These are phyloP conservation scores for Botryosphaeria dothidea DNA, from an alignment of 2,329 filamentous ascomycete genomes.

Conservation along the genomic window DNA sequence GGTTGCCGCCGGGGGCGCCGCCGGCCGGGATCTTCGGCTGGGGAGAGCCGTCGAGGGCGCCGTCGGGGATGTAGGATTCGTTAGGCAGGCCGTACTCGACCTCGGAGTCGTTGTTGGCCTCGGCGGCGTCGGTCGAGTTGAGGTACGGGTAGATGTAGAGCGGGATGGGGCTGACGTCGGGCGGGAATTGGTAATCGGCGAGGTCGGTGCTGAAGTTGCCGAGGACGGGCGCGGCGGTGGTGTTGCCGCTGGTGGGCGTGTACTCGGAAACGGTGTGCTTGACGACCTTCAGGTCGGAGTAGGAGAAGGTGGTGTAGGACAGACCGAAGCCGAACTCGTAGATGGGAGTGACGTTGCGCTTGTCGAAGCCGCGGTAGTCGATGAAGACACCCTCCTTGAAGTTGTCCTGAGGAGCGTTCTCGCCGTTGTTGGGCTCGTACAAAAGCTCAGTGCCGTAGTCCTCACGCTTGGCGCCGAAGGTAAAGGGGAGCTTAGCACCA, in stretches of 20 bases:
- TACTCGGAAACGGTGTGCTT: conserved; percentile 56
- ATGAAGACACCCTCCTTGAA: conserved; percentile 80
- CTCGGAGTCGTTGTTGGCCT: conserved; percentile 57
- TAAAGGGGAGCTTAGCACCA: conserved; percentile 76
- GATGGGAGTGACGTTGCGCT: conserved; percentile 63
- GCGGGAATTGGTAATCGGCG: conserved; percentile 69
- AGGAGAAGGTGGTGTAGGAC: conserved; percentile 77
- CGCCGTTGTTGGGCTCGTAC: conserved; percentile 69
- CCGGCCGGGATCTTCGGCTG: conserved; percentile 63
- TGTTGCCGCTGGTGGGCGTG: conserved; percentile 62
- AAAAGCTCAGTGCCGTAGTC: conserved; percentile 71
- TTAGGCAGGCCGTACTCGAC: conserved; percentile 60
- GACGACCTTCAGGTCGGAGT: conserved; percentile 65
- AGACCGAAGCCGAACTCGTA: conserved; percentile 83
- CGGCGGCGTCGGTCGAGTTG: conserved; percentile 60
- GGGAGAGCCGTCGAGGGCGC: conserved; percentile 56
- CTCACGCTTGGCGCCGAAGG: conserved; percentile 67
- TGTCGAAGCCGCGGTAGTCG: conserved; percentile 77
- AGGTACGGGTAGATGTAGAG: conserved; percentile 73
- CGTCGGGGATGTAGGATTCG: conserved; percentile 59
- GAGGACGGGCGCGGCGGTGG: conserved; percentile 63
- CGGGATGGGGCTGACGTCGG: conserved; percentile 53
- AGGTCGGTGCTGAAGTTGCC: conserved; percentile 65
- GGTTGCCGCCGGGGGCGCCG: conserved; percentile 63
- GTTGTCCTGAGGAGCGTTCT: conserved; percentile 66